Evolutionary conservation across 345 rosid genomes (phyloP).

Genomic region (Excoecaria cochinchinensis): DNA sequence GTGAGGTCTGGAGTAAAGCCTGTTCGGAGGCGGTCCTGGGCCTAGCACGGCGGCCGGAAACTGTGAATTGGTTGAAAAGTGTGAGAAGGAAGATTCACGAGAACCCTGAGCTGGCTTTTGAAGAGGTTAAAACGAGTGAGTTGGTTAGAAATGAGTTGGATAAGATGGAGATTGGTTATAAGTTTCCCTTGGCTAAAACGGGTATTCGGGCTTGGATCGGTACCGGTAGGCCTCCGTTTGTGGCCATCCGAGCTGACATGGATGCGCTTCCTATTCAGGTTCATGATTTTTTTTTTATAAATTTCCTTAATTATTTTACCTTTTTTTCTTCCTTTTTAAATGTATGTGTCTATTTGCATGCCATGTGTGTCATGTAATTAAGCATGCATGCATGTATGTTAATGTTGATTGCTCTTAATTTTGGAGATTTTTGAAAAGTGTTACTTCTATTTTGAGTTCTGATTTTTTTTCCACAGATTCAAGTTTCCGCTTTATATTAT

Average conservation of each 20-base stretch:
- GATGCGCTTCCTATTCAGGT: constrained; percentile 87
- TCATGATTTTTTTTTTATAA: neutral
- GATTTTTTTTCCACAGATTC: neutral
- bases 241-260: constrained; percentile 79
- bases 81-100: constrained; percentile 70
- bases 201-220: constrained; percentile 80
- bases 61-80: constrained; percentile 52
- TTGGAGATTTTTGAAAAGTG: no score
- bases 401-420: neutral
- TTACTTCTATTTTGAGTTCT: neutral
- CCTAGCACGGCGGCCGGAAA: constrained; percentile 41
- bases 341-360: neutral
- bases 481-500: no score
- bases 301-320: neutral
- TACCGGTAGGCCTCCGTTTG: constrained; percentile 69
- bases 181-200: constrained; percentile 62
- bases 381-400: neutral
- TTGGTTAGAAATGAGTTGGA: constrained; percentile 57
- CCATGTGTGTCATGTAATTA: neutral
- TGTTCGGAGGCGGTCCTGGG: constrained; percentile 39
- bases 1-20: constrained; percentile 27
- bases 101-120: constrained; percentile 74
- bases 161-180: constrained; percentile 48
- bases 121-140: constrained; percentile 62
- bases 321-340: neutral